Evolutionary conservation across 176 grass and related monocot genomes (phyloP).

Genomic region (barley (Hordeum vulgare)): DNA sequence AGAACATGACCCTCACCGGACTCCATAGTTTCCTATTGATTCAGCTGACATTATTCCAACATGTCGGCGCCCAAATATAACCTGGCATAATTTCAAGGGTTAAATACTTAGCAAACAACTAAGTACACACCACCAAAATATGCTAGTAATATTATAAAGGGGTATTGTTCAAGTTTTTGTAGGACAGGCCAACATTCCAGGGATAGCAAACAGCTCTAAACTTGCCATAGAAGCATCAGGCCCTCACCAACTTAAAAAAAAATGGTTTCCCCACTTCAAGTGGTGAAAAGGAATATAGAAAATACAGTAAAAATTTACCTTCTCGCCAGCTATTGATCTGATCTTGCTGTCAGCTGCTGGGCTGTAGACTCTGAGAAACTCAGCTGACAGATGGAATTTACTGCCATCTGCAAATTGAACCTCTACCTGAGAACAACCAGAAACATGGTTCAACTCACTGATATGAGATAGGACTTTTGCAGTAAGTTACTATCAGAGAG

Average conservation of each 20-base stretch:
- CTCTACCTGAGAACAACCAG: slow-evolving; percentile 43
- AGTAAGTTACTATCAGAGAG: background rate
- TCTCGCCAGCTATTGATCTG: slow-evolving; percentile 74
- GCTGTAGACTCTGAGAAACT: slow-evolving; percentile 90
- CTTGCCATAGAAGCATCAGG: slow-evolving; percentile 22
- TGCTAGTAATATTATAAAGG: background rate
- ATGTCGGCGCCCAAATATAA: slow-evolving; percentile 65
- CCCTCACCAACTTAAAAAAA: background rate
- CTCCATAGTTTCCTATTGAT: slow-evolving; percentile 81
- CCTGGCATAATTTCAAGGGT: slow-evolving; percentile 29
- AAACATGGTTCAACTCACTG: background rate
- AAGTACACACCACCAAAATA: background rate
- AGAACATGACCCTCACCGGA: slow-evolving; percentile 45
- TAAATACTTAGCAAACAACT: background rate
- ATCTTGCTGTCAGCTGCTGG: slow-evolving; percentile 93
- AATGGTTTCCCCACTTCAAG: background rate
- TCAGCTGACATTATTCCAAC: slow-evolving; percentile 98
- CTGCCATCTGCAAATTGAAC: slow-evolving; percentile 77
- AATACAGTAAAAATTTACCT: slow-evolving; percentile 40
- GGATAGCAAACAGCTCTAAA: background rate
- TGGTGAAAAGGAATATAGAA: background rate
- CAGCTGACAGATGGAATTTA: slow-evolving; percentile 64
- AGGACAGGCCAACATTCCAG: background rate
- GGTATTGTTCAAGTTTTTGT: background rate
- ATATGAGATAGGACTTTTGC: background rate